These are phyloP conservation scores for Eucalyptus polyanthemos DNA, from an alignment of 345 rosid species.

Conservation along the genomic window DNA sequence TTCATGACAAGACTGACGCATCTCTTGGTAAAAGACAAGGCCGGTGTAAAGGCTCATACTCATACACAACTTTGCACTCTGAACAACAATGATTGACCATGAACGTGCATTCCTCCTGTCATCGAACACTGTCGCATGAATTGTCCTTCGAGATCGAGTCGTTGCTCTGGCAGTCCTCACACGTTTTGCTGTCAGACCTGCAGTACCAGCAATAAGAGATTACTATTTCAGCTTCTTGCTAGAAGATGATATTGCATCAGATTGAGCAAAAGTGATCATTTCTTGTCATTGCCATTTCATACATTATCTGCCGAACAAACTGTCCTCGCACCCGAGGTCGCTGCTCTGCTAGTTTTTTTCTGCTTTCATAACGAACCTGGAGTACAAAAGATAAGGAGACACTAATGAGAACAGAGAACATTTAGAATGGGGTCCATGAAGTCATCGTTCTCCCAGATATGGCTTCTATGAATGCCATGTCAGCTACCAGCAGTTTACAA, in stretches of 20 bases:
- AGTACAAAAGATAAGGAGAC: neutral
- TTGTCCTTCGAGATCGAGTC: slow-evolving; percentile 7
- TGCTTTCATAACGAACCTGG: slow-evolving; percentile 58
- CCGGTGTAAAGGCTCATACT: neutral
- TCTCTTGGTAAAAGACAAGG: neutral
- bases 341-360: slow-evolving; percentile 58
- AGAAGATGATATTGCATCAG: neutral
- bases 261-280: neutral
- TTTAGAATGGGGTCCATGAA: neutral
- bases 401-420: neutral
- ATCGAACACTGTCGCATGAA: slow-evolving; percentile 10
- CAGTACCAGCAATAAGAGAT: neutral
- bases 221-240: neutral
- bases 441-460: neutral
- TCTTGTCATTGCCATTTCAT: neutral
- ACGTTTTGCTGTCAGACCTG: slow-evolving; percentile 14
- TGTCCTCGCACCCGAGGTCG: slow-evolving; percentile 54
- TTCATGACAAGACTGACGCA: neutral
- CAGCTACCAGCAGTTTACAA: neutral
- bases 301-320: slow-evolving; percentile 34
- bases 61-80: neutral
- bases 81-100: neutral
- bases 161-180: slow-evolving; percentile 19
- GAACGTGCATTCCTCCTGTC: neutral
- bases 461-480: neutral